A percentile compares a stretch with the other conserved stretches of the same genome.
phyloP scores from a whole-genome alignment of 345 rosid species.

The Gynandropsis gynandra region DNA sequence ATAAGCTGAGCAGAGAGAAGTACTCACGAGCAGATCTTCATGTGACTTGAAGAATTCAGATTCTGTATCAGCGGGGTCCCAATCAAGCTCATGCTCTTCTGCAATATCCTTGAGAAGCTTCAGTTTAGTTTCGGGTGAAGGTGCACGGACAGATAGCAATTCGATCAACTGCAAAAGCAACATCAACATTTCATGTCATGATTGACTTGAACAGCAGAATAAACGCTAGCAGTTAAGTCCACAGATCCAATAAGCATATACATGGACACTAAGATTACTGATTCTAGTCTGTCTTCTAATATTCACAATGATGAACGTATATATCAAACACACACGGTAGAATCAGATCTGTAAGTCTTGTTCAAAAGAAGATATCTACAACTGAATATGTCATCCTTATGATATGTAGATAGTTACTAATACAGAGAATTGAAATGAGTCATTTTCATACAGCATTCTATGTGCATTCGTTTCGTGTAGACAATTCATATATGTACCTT shows the following conservation, averaged over 20 bases:
- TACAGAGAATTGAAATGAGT: background rate
- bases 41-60: conserved; percentile 70
- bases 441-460: background rate
- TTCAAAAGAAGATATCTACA: no score
- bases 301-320: no score
- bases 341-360: no score
- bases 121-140: conserved; percentile 64
- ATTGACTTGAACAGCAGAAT: conserved; percentile 3
- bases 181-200: background rate
- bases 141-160: conserved; percentile 81
- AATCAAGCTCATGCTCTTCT: conserved; percentile 83
- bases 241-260: background rate
- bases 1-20: conserved; percentile 1
- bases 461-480: background rate
- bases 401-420: background rate
- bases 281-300: no score
- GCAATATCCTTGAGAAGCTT: conserved; percentile 93
- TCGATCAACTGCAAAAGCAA: conserved; percentile 63
- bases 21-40: conserved; percentile 83
- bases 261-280: no score
- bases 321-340: no score
- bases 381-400: no score
- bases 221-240: conserved; percentile 1
- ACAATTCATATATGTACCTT: conserved; percentile 40
- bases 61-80: conserved; percentile 91